Conservation (phyloP, 495 filamentous ascomycete genomes). For the Barbatosphaeria neglecta region DNA sequence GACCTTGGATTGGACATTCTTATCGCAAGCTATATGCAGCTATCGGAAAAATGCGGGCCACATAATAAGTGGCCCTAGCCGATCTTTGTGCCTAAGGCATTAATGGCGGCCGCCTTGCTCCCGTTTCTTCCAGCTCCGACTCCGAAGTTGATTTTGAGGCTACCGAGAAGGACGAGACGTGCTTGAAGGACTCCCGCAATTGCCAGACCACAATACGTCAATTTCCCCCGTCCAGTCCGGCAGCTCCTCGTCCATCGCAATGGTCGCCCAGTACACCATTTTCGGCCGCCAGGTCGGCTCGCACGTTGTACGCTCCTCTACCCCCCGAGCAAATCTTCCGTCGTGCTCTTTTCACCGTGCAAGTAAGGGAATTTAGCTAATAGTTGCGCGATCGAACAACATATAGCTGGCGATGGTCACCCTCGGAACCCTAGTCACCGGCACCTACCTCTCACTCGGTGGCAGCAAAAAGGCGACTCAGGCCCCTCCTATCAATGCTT, state of each 20-base stretch:
- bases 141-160: neutral
- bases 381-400: conserved; percentile 5
- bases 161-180: neutral
- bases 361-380: conserved; percentile 8
- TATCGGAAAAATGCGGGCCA: neutral
- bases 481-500: conserved; percentile 75
- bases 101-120: neutral
- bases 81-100: neutral
- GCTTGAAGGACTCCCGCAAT: conserved; percentile 11
- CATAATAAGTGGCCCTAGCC: neutral
- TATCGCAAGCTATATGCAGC: neutral
- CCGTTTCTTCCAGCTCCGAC: neutral
- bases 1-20: conserved; percentile 4
- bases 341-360: neutral
- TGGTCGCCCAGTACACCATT: conserved; percentile 79
- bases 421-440: conserved; percentile 55
- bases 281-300: conserved; percentile 87
- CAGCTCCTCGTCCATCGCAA: conserved; percentile 41
- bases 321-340: neutral
- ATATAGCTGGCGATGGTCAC: conserved; percentile 85
- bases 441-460: conserved; percentile 45
- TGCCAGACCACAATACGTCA: conserved; percentile 14
- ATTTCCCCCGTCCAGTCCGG: conserved; percentile 27
- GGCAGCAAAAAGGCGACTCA: conserved; percentile 46
- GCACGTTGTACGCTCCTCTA: conserved; percentile 62